These are phyloP conservation scores for Halenospora varia DNA, from an alignment of 495 filamentous ascomycete genomes.

Conservation along the genomic window DNA sequence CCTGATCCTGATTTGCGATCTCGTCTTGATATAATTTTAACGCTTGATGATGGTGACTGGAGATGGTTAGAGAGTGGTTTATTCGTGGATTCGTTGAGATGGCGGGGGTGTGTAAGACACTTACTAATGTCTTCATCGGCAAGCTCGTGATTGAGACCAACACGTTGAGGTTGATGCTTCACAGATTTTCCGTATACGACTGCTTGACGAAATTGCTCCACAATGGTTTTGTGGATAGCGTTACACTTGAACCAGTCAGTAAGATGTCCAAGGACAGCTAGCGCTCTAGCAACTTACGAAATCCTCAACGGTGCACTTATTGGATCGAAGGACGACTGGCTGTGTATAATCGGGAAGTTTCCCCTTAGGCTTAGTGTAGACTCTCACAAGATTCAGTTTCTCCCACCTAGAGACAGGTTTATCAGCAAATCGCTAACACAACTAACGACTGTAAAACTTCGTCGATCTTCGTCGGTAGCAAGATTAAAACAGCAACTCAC, in stretches of 20 bases:
- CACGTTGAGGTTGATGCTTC: slow-evolving; percentile 96
- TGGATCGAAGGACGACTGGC: slow-evolving; percentile 83
- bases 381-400: slow-evolving; percentile 81
- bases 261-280: too few species aligned
- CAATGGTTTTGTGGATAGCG: slow-evolving; percentile 90
- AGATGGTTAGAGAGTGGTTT: slow-evolving; percentile 30
- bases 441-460: neutral
- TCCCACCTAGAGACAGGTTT: slow-evolving; percentile 63
- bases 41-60: slow-evolving; percentile 93
- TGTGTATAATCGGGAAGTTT: slow-evolving; percentile 87
- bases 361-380: slow-evolving; percentile 98
- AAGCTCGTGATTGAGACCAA: slow-evolving; percentile 87
- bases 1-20: too few species aligned
- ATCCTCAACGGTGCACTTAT: slow-evolving; percentile 86
- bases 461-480: too few species aligned
- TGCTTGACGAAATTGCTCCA: slow-evolving; percentile 92
- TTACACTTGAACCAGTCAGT: slow-evolving; percentile 63
- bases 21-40: too few species aligned
- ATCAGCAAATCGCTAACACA: slow-evolving; percentile 4
- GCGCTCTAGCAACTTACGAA: too few species aligned
- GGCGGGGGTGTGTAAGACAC: too few species aligned
- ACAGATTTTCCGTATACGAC: slow-evolving; percentile 97
- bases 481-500: too few species aligned
- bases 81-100: too few species aligned
- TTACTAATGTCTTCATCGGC: slow-evolving; percentile 96